phyloP scores from a whole-genome alignment of 2,329 filamentous ascomycete genomes.

The Hypoxylon rubiginosum region DNA sequence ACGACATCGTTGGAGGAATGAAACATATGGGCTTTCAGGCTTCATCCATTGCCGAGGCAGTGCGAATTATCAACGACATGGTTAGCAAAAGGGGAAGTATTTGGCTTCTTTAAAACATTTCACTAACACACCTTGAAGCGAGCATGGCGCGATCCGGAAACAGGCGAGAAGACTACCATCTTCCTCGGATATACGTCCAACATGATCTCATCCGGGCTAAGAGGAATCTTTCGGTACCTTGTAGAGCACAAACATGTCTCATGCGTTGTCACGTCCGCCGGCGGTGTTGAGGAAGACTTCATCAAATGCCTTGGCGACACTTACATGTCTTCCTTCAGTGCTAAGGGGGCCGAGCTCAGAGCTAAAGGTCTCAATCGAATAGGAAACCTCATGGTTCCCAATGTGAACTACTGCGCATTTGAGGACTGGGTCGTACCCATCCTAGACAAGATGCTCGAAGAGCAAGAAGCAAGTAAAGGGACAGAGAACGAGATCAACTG shows the following conservation, averaged over 20 bases:
- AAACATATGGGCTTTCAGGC: conserved; percentile 88
- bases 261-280: conserved; percentile 93
- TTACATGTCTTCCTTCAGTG: conserved; percentile 89
- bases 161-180: conserved; percentile 85
- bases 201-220: conserved; percentile 93
- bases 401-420: conserved; percentile 96
- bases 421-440: conserved; percentile 98
- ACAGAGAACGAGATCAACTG: conserved; percentile 79
- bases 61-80: conserved; percentile 96
- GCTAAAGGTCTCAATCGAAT: conserved; percentile 93
- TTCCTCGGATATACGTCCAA: conserved; percentile 99
- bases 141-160: conserved; percentile 84
- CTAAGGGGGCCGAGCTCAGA: conserved; percentile 81
- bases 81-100: conserved; percentile 62
- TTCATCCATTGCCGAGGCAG: conserved; percentile 79
- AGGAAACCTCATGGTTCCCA: conserved; percentile 94
- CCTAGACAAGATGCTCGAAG: conserved; percentile 91
- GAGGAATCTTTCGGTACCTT: conserved; percentile 91
- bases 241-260: conserved; percentile 94
- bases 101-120: conserved; percentile 35
- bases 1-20: conserved; percentile 87
- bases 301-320: conserved; percentile 98
- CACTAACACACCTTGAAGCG: conserved; percentile 62
- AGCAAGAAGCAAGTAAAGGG: conserved; percentile 85
- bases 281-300: conserved; percentile 95